phyloP scores from a whole-genome alignment of 352 stramenopile genomes.

The Plasmopara muralis region DNA sequence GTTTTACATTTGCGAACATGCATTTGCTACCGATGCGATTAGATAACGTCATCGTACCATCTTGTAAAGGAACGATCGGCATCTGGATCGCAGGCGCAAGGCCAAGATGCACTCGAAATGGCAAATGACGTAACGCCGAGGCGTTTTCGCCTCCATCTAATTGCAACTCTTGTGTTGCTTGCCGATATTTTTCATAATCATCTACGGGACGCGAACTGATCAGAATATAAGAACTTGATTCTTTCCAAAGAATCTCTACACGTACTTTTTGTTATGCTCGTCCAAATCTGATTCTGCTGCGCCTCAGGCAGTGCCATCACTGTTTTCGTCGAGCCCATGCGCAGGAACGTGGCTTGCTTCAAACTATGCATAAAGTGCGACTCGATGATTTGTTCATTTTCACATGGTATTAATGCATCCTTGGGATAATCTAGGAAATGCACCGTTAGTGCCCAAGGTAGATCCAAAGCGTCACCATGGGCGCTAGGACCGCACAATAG shows the following conservation, averaged over 20 bases:
- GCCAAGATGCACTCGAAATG: slow-evolving; percentile 56
- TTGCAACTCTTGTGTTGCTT: slow-evolving; percentile 43
- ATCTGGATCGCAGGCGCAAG: slow-evolving; percentile 60
- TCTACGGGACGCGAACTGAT: slow-evolving; percentile 13
- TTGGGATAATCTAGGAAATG: slow-evolving; percentile 71
- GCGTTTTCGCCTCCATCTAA: slow-evolving; percentile 29
- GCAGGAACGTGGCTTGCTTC: slow-evolving; percentile 72
- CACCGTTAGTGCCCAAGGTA: slow-evolving; percentile 72
- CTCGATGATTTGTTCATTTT: slow-evolving; percentile 71
- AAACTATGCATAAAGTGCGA: slow-evolving; percentile 83
- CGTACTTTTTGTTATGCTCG: slow-evolving; percentile 61
- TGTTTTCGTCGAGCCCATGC: slow-evolving; percentile 66
- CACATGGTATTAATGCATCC: slow-evolving; percentile 55
- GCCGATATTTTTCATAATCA: slow-evolving; percentile 47
- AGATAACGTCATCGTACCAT: slow-evolving; percentile 17
- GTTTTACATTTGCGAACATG: background rate
- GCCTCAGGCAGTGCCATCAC: slow-evolving; percentile 76
- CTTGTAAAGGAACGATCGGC: slow-evolving; percentile 45
- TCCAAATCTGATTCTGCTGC: slow-evolving; percentile 79
- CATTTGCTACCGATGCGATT: background rate
- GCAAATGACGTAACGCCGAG: slow-evolving; percentile 40
- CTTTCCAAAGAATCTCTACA: background rate
- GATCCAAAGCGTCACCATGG: slow-evolving; percentile 3
- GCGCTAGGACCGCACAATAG: slow-evolving; percentile 23
- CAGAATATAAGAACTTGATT: background rate